These are phyloP conservation scores for Multifurca ochricompacta DNA, from an alignment of 768 basidiomycete genomes.

Conservation along the genomic window DNA sequence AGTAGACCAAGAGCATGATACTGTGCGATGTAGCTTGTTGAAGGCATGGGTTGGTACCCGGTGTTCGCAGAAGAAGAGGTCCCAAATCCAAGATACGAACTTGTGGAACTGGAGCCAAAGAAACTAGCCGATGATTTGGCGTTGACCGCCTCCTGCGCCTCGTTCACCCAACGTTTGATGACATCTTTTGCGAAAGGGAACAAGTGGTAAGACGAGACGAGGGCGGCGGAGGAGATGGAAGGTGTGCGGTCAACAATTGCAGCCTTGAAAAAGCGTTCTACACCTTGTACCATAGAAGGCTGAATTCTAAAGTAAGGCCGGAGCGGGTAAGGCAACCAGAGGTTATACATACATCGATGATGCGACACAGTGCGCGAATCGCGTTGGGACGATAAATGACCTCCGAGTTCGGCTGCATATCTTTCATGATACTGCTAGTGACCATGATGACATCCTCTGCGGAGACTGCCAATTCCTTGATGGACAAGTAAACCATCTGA, in stretches of 20 bases:
- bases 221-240: slow-evolving; percentile 90
- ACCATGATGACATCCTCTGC: slow-evolving; percentile 99
- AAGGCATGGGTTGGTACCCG: slow-evolving; percentile 71
- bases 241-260: slow-evolving; percentile 97
- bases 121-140: slow-evolving; percentile 72
- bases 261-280: slow-evolving; percentile 98
- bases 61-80: slow-evolving; percentile 41
- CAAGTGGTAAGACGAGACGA: slow-evolving; percentile 95
- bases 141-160: slow-evolving; percentile 93
- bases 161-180: slow-evolving; percentile 99
- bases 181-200: slow-evolving; percentile 91
- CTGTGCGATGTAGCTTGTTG: slow-evolving; percentile 89
- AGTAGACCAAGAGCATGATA: slow-evolving; percentile 94
- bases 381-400: slow-evolving; percentile 98
- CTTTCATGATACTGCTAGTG: slow-evolving; percentile 99
- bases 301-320: slow-evolving; percentile 28
- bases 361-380: slow-evolving; percentile 90
- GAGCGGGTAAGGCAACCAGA: neutral
- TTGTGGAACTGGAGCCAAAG: slow-evolving; percentile 40
- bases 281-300: slow-evolving; percentile 99
- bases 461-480: slow-evolving; percentile 93
- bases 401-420: slow-evolving; percentile 98
- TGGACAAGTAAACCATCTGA: slow-evolving; percentile 97
- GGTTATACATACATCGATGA: slow-evolving; percentile 79
- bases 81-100: slow-evolving; percentile 68